Base-by-base conservation (phyloP, 139 green algal species). In the Tetraselmis striata region DNA sequence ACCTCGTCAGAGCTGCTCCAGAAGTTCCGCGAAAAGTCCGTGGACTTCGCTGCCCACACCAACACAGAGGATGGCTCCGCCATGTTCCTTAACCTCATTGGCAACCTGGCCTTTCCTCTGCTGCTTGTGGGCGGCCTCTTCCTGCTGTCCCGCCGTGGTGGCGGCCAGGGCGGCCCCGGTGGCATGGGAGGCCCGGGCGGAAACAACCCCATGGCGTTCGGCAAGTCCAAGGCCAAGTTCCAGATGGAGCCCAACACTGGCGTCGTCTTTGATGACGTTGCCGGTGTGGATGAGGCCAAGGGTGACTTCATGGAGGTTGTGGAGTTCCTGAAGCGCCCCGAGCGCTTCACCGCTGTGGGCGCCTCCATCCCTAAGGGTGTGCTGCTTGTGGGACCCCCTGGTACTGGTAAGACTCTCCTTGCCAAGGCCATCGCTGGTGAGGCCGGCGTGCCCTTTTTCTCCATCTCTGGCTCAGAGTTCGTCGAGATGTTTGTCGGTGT, bases 211-310 rank as follows among this genome's bases (percentile, higher is more conserved):
- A 82, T 99, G 82, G 89, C 89, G n/a, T 99, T 99, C 90, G 97
- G 94, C 87, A 99, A 98, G 92, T 94, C 84, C 87, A 96, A 96
- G 85, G 97, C 97, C 75, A 97, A 97, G 86, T 99, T 99, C 89
- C 93, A 98, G 91, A 99, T 98, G 97, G 97, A 99, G 93, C 95
- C 97, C 78, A 99, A 99, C 92, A 99, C 97, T 23, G 97, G 97
- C 75, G 88, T 99, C 30, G 98, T 88, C 1, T 99, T 99, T 85
- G 90, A 91, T 79, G 97, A 99, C 78, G 97, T 99, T 18, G 97
- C 97, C 22, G 97, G 97, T 29, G 97, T 99, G 23, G 94, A 99
- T 32, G 97, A 99, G 92, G 97, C 97, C n/a, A 99, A 99, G 92
- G 88, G 97, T 84, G 97, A 99, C 88, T 99, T 99, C 90, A 95